Percentiles rank a stretch among this genome's conserved stretches.
Evolutionary conservation across 2,329 filamentous ascomycete species (phyloP).

Genomic region (Botryosphaeria dothidea): DNA sequence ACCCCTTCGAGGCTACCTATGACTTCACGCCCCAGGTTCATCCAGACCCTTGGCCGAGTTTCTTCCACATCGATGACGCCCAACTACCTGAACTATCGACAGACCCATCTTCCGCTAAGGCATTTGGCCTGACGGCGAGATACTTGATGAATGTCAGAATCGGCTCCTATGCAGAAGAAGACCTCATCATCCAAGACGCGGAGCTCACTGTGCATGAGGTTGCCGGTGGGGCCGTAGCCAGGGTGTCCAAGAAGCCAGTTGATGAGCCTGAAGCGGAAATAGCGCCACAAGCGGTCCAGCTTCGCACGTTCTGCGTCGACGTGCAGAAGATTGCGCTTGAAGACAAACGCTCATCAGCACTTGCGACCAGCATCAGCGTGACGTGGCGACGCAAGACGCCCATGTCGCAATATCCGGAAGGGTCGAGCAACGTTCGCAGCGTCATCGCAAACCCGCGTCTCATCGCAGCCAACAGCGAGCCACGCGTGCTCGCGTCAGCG

Average conservation of each 20-base stretch:
- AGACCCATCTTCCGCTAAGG: constrained; percentile 30
- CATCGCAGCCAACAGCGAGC: constrained; percentile 78
- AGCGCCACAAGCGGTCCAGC: constrained; percentile 67
- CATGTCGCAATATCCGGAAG: constrained; percentile 27
- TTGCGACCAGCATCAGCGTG: constrained; percentile 75
- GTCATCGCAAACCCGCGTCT: constrained; percentile 77
- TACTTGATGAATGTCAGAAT: constrained; percentile 75
- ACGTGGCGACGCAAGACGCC: constrained; percentile 67
- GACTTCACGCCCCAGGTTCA: constrained; percentile 81
- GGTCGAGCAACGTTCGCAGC: constrained; percentile 39
- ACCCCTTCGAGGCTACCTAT: constrained; percentile 90
- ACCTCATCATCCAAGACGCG: constrained; percentile 63
- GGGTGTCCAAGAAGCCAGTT: constrained; percentile 27
- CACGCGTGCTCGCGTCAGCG: constrained; percentile 69
- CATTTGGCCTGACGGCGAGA: constrained; percentile 70
- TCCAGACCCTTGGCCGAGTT: constrained; percentile 78
- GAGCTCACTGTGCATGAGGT: constrained; percentile 62
- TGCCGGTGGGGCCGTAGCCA: constrained; percentile 63
- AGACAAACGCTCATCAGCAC: constrained; percentile 71
- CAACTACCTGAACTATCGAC: constrained; percentile 35
- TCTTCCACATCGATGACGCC: constrained; percentile 67
- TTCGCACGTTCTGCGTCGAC: constrained; percentile 71
- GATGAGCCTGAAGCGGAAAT: constrained; percentile 45
- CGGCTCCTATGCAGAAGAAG: constrained; percentile 73
- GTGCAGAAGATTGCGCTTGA: constrained; percentile 78